Evolutionary conservation across 2,329 filamentous ascomycete species (phyloP).

Genomic region (Dactylonectria estremocensis): DNA sequence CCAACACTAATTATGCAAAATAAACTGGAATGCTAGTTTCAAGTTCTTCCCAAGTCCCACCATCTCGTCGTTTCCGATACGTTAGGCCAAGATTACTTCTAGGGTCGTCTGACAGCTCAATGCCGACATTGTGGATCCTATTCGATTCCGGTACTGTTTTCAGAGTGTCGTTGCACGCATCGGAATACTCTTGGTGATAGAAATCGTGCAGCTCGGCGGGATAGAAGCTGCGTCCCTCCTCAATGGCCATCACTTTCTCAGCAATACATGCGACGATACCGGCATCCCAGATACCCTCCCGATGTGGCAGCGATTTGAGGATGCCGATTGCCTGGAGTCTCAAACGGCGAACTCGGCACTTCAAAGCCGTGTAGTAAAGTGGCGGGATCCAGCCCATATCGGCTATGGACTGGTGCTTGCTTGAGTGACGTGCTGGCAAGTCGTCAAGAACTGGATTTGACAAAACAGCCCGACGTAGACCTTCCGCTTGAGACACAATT

Average conservation of each 20-base stretch:
- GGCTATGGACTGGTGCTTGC: conserved; percentile 52
- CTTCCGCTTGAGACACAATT: conserved; percentile 48
- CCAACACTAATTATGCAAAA: too few species aligned
- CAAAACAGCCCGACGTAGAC: conserved; percentile 26
- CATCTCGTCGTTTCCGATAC: background rate
- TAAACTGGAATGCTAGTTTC: background rate
- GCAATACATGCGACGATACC: conserved; percentile 50
- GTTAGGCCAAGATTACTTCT: background rate
- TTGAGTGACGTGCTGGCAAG: conserved; percentile 33
- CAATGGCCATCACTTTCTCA: conserved; percentile 56
- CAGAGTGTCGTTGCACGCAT: background rate
- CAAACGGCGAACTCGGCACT: conserved; percentile 61
- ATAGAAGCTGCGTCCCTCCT: conserved; percentile 48
- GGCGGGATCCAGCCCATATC: conserved; percentile 63
- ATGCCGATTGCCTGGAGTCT: conserved; percentile 56
- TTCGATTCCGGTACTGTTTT: background rate
- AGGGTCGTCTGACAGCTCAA: conserved; percentile 5
- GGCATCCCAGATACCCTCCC: conserved; percentile 62
- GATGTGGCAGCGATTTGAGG: conserved; percentile 49
- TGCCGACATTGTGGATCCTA: conserved; percentile 11
- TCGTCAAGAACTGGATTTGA: conserved; percentile 10
- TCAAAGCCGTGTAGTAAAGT: conserved; percentile 62
- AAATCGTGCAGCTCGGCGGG: background rate
- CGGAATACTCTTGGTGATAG: background rate
- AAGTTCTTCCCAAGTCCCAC: background rate